phyloP scores from a whole-genome alignment of 75 land plant genomes.

The Cupressus sempervirens region DNA sequence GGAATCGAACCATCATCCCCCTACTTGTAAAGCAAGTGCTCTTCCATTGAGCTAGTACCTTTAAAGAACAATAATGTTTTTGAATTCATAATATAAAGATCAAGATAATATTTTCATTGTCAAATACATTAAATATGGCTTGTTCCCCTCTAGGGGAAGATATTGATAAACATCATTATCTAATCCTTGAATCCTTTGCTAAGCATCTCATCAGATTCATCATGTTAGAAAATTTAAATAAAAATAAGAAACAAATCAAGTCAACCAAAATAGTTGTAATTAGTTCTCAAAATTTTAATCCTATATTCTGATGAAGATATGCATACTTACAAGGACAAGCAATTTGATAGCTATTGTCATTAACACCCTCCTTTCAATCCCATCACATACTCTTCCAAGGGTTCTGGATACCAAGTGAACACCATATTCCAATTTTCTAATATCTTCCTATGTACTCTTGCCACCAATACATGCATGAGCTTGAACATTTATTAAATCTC shows the following conservation, averaged over 20 bases:
- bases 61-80: no score
- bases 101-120: no score
- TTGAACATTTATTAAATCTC: conserved; percentile 80
- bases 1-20: no score
- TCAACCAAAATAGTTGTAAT: neutral
- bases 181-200: conserved; percentile 99
- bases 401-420: conserved; percentile 98
- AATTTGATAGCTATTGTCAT: conserved; percentile 85
- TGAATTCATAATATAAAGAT: no score
- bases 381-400: conserved; percentile 96
- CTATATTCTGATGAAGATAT: neutral
- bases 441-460: conserved; percentile 91
- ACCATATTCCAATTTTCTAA: conserved; percentile 85
- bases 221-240: conserved; percentile 32
- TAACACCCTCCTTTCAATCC: conserved; percentile 90
- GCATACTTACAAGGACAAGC: conserved; percentile 68
- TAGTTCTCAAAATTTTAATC: neutral
- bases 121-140: no score
- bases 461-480: conserved; percentile 97
- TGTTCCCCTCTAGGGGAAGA: conserved; percentile 95
- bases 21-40: no score
- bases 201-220: conserved; percentile 99
- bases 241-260: neutral
- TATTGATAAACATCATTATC: conserved; percentile 97
- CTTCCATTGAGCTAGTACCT: no score